Evolutionary conservation across 2,329 filamentous ascomycete genomes (phyloP).

Genomic region (Furcasterigmium sp.): DNA sequence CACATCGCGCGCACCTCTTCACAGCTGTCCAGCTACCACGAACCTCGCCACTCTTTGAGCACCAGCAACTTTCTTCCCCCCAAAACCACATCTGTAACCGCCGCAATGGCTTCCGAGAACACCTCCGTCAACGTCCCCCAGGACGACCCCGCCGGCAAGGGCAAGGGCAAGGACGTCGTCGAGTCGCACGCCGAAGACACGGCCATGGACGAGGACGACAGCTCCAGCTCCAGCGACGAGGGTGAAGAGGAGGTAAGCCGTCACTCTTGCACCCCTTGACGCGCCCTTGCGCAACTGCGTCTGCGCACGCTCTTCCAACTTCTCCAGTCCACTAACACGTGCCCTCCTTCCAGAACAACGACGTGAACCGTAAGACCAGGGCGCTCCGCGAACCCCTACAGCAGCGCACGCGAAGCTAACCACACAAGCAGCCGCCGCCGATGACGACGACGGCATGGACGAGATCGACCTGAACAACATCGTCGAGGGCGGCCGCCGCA

Average conservation of each 20-base stretch:
- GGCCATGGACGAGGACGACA: constrained; percentile 71
- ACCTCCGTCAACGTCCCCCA: constrained; percentile 39
- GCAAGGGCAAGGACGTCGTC: constrained; percentile 74
- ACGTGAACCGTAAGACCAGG: constrained; percentile 14
- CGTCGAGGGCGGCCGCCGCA: constrained; percentile 71
- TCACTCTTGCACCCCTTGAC: too few species aligned
- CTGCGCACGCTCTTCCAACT: neutral
- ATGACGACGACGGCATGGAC: constrained; percentile 79
- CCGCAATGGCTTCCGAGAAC: constrained; percentile 45
- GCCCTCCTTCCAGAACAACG: constrained; percentile 11
- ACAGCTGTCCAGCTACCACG: too few species aligned
- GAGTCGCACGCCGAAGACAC: constrained; percentile 47
- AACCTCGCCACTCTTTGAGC: neutral
- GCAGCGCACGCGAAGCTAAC: constrained; percentile 18
- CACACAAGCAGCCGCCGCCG: constrained; percentile 31
- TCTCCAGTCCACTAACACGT: constrained; percentile 11
- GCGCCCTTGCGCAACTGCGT: neutral
- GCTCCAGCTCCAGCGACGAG: constrained; percentile 58
- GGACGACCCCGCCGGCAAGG: constrained; percentile 59
- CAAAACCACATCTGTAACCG: constrained; percentile 9
- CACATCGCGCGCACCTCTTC: too few species aligned
- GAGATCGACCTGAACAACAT: constrained; percentile 92
- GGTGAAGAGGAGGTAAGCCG: constrained; percentile 51
- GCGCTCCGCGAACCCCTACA: constrained; percentile 4
- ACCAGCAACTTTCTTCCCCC: neutral